A percentile compares a stretch with the other conserved stretches of the same genome.
Evolutionary conservation across 2,329 filamentous ascomycete species (phyloP).

Genomic region (Onygena corvina): DNA sequence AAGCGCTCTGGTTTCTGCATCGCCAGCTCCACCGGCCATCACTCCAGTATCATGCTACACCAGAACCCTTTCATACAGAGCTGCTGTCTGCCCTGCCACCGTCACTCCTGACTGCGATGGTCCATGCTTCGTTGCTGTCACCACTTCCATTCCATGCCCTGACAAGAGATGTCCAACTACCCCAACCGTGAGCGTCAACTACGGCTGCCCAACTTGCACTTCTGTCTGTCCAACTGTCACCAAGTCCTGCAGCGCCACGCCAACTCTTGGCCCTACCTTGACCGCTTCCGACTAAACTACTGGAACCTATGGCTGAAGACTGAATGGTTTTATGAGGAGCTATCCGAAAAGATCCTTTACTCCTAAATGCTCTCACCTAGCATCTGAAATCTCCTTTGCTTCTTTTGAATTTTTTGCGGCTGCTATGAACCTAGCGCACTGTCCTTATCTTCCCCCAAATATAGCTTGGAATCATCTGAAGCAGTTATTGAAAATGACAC

Average conservation of each 20-base stretch:
- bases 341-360: background rate
- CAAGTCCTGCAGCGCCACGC: background rate
- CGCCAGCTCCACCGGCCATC: background rate
- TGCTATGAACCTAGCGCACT: too few species aligned
- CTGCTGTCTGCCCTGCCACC: conserved; percentile 2
- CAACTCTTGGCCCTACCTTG: background rate
- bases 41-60: conserved; percentile 1
- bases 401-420: too few species aligned
- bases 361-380: too few species aligned
- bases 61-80: conserved; percentile 3
- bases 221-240: conserved; percentile 14
- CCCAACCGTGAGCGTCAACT: conserved; percentile 10
- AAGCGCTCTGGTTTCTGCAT: background rate
- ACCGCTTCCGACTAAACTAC: background rate
- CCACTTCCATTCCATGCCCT: conserved; percentile 12
- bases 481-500: too few species aligned
- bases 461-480: too few species aligned
- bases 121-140: conserved; percentile 10
- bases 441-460: too few species aligned
- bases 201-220: conserved; percentile 11
- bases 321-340: background rate
- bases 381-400: too few species aligned
- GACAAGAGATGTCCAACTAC: conserved; percentile 11
- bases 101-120: background rate
- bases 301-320: background rate